phyloP scores from a whole-genome alignment of 176 grass and related monocot species.

The Aegilops tauschii region DNA sequence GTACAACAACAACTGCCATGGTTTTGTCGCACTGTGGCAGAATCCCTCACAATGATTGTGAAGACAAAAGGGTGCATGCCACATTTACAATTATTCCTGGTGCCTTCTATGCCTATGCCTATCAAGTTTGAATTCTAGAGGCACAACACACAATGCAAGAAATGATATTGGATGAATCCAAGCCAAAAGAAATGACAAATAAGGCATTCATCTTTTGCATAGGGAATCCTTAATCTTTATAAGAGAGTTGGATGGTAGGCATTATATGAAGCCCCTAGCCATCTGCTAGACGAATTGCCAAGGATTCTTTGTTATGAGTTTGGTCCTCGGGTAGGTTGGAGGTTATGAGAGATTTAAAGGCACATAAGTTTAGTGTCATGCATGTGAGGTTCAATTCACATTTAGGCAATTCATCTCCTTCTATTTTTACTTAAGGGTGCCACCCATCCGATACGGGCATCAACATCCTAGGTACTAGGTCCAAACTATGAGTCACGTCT shows the following conservation, averaged over 20 bases:
- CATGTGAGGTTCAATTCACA: too few species aligned
- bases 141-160: background rate
- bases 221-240: background rate
- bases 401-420: too few species aligned
- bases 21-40: background rate
- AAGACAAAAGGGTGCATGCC: too few species aligned
- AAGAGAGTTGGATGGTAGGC: background rate
- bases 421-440: too few species aligned
- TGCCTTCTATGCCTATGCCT: background rate
- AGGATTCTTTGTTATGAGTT: too few species aligned
- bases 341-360: too few species aligned
- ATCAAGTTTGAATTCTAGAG: background rate
- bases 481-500: too few species aligned
- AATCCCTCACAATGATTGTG: too few species aligned
- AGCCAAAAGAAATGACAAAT: background rate
- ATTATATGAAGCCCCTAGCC: background rate
- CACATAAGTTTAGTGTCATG: too few species aligned
- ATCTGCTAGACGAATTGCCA: background rate
- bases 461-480: too few species aligned
- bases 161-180: background rate
- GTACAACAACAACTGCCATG: background rate
- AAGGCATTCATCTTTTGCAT: background rate
- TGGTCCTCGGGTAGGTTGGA: too few species aligned
- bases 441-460: too few species aligned
- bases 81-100: background rate